Evolutionary conservation across 352 stramenopile genomes (phyloP), one percentile per base, ranked within the genome.

Genomic region (Phytophthora pinifolia): DNA sequence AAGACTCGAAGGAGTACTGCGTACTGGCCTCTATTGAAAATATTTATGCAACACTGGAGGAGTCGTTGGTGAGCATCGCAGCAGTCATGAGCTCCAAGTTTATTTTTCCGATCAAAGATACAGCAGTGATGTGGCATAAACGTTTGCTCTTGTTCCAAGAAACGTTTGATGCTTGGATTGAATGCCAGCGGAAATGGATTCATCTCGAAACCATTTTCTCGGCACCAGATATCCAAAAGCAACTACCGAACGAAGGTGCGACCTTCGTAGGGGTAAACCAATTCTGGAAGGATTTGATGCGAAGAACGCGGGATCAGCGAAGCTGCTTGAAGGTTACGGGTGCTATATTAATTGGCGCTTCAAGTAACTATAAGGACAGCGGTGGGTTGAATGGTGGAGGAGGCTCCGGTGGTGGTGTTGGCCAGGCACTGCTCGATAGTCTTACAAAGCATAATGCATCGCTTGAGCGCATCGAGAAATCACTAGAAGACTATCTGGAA

Each of bases 31-130:
- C 86, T 20, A 73, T 83, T n/a, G 87, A 90, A 27, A 76, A 82
- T 31, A 71, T 97, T 6, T 83, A 94, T 17, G 72, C 83, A 6
- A 77, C 67, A 25, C 59, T 97, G 8, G 92, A 98, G 59, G 92
- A 98, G 50, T 96, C 88, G 0, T 72, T 97, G 9, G 83, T 98
- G 6, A 96, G 67, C 12, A 86, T 97, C 61, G 96, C 92, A 6
- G 83, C 89, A 6, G 72, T 98, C 6, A 46, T 98, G n/a, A 89
- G 78, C 42, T 96, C 88, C 15, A 89, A 94, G 45, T 97, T 94
- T 48, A 67, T 97, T 13, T 59, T 67, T 3, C 86, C 85, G 12
- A 93, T 97, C 49, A 79, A 89, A 25, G 83, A 89, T 8, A 51
- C 70, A 9, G 90, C 76, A 6, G 45, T 60, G 1, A 77, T 66